Percentiles rank a stretch among this genome's conserved stretches.
Conservation (phyloP, 805 yeast species). For the Yarrowia sp. region DNA sequence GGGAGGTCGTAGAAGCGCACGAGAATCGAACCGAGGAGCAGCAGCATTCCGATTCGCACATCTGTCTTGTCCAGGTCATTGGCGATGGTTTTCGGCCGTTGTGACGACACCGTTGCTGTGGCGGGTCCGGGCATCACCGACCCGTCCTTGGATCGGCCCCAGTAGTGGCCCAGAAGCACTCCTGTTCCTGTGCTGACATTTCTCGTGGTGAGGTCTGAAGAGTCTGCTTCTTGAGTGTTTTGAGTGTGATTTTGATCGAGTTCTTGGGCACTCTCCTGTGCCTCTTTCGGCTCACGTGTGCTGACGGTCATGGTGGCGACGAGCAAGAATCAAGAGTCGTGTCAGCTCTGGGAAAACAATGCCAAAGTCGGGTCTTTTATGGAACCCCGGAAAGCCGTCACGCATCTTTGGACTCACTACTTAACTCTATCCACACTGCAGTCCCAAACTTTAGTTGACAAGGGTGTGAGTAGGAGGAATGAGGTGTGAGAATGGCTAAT, state of each 20-base stretch:
- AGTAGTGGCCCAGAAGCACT: slow-evolving; percentile 33
- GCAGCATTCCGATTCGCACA: not conserved
- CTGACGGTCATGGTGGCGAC: not conserved
- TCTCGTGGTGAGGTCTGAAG: slow-evolving; percentile 1
- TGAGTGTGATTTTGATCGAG: not conserved
- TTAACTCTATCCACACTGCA: slow-evolving; percentile 8
- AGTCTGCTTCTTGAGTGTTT: not conserved
- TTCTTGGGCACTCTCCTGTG: too few species aligned
- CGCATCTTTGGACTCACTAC: slow-evolving; percentile 6
- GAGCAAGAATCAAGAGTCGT: too few species aligned
- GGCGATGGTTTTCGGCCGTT: not conserved
- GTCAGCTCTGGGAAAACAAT: too few species aligned
- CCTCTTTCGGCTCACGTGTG: not conserved
- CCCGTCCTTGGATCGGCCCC: slow-evolving; percentile 32
- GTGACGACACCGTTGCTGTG: slow-evolving; percentile 16
- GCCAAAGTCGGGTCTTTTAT: slow-evolving; percentile 6
- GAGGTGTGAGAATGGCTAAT: too few species aligned
- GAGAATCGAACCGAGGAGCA: slow-evolving; percentile 18
- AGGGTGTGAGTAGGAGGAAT: not conserved
- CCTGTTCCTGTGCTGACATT: slow-evolving; percentile 26
- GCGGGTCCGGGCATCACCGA: slow-evolving; percentile 14
- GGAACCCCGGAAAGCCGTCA: not conserved
- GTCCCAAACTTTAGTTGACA: not conserved
- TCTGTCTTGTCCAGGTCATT: slow-evolving; percentile 9
- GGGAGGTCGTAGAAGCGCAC: slow-evolving; percentile 39